Conservation (phyloP, 441 rosid genomes). For the Capsella rubella region DNA sequence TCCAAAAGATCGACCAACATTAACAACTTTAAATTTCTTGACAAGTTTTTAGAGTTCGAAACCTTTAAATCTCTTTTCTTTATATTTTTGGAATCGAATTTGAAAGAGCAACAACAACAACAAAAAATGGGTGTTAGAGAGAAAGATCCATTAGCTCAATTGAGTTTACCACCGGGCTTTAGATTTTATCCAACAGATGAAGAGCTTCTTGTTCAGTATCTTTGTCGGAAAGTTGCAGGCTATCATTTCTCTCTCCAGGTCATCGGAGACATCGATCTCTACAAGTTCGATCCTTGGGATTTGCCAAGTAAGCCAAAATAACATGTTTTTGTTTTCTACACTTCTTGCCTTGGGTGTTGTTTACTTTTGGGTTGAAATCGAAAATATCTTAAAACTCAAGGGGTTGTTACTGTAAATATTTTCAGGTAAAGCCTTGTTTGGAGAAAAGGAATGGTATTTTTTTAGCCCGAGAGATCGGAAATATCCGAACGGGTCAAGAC, state of each 20-base stretch:
- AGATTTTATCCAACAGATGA: constrained; percentile 95
- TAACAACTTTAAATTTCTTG: background rate
- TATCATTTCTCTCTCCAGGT: constrained; percentile 65
- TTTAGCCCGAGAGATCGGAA: constrained; percentile 92
- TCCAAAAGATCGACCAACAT: constrained; percentile 28
- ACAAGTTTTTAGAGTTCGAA: background rate
- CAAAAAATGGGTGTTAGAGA: constrained; percentile 64
- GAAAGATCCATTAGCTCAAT: constrained; percentile 74
- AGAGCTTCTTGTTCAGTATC: constrained; percentile 88
- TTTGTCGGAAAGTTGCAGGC: constrained; percentile 86
- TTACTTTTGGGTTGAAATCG: background rate
- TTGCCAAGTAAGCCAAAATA: constrained; percentile 68
- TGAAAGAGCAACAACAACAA: background rate
- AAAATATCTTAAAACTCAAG: constrained; percentile 2
- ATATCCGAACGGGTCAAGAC: constrained; percentile 96
- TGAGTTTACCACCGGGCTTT: constrained; percentile 97
- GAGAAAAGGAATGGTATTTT: constrained; percentile 97
- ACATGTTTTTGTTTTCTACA: background rate
- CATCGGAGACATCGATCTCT: constrained; percentile 88
- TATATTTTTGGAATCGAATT: background rate
- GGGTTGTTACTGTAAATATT: background rate
- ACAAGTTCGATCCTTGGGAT: constrained; percentile 95
- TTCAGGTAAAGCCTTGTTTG: constrained; percentile 84
- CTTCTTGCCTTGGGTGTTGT: background rate
- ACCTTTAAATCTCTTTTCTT: background rate